A percentile compares a stretch with the other conserved stretches of the same genome.
These are phyloP conservation scores for Vanilla planifolia DNA, from an alignment of 106 monocot species.

Conservation along the genomic window DNA sequence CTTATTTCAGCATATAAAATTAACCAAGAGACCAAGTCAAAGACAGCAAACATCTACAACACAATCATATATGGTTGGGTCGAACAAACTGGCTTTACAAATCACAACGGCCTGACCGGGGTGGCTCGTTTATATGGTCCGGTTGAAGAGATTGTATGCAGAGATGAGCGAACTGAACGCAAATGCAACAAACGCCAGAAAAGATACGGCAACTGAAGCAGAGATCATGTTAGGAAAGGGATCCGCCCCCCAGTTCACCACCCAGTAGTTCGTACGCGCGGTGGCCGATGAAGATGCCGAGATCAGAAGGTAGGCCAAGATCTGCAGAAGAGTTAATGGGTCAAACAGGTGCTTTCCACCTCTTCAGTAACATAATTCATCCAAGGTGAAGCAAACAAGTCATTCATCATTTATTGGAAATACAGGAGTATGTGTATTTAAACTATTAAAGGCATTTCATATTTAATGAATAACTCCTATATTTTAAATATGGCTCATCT, in stretches of 20 bases:
- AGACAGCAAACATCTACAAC: too few species aligned
- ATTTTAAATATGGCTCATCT: too few species aligned
- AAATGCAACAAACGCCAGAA: slow-evolving; percentile 55
- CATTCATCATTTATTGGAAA: not conserved
- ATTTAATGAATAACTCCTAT: too few species aligned
- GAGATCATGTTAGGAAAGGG: slow-evolving; percentile 57
- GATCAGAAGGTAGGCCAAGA: slow-evolving; percentile 58
- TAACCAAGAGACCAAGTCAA: too few species aligned
- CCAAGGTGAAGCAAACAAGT: too few species aligned
- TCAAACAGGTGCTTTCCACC: too few species aligned
- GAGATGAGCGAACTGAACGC: slow-evolving; percentile 63
- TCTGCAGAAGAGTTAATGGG: slow-evolving; percentile 17
- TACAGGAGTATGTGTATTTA: not conserved
- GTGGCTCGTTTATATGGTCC: not conserved
- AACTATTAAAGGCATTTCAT: not conserved
- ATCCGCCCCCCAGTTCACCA: slow-evolving; percentile 57
- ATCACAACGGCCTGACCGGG: too few species aligned
- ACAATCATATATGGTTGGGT: too few species aligned
- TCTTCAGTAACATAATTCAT: too few species aligned
- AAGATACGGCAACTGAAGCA: slow-evolving; percentile 47
- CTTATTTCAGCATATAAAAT: too few species aligned
- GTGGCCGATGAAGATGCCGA: slow-evolving; percentile 64
- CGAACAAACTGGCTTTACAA: too few species aligned
- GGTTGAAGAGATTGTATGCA: slow-evolving; percentile 43
- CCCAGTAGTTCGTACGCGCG: slow-evolving; percentile 43